phyloP scores from a whole-genome alignment of 2,329 filamentous ascomycete species.

The Cordyceps fumosorosea region DNA sequence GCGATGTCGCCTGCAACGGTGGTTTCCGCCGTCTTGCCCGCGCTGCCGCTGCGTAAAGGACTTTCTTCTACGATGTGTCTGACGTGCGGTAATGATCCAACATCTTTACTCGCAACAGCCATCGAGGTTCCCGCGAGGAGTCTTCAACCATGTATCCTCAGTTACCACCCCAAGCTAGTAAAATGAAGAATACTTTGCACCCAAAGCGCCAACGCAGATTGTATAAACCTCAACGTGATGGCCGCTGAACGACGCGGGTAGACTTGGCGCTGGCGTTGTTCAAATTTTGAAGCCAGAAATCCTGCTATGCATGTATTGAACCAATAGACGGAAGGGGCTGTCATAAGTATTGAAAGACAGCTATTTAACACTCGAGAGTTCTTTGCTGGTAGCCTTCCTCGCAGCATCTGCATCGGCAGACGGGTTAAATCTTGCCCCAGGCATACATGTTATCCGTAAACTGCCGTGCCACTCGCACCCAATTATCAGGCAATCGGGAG shows the following conservation, averaged over 20 bases:
- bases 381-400: neutral
- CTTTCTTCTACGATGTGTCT: neutral
- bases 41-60: slow-evolving; percentile 10
- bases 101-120: neutral
- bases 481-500: neutral
- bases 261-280: too few species aligned
- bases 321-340: too few species aligned
- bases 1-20: slow-evolving; percentile 56
- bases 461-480: neutral
- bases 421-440: neutral
- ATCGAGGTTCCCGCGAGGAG: too few species aligned
- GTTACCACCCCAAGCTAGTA: too few species aligned
- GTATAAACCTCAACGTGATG: too few species aligned
- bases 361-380: neutral
- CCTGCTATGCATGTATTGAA: too few species aligned
- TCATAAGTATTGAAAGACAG: too few species aligned
- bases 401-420: neutral
- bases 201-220: too few species aligned
- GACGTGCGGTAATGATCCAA: neutral
- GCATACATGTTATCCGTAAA: neutral
- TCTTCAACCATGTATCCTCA: too few species aligned
- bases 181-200: too few species aligned
- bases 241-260: too few species aligned
- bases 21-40: slow-evolving; percentile 51
- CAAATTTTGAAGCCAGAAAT: too few species aligned